Percentiles rank a stretch among this genome's conserved stretches.
Evolutionary conservation across 2,329 filamentous ascomycete genomes (phyloP).

Genomic region (Colletotrichum gigasporum): DNA sequence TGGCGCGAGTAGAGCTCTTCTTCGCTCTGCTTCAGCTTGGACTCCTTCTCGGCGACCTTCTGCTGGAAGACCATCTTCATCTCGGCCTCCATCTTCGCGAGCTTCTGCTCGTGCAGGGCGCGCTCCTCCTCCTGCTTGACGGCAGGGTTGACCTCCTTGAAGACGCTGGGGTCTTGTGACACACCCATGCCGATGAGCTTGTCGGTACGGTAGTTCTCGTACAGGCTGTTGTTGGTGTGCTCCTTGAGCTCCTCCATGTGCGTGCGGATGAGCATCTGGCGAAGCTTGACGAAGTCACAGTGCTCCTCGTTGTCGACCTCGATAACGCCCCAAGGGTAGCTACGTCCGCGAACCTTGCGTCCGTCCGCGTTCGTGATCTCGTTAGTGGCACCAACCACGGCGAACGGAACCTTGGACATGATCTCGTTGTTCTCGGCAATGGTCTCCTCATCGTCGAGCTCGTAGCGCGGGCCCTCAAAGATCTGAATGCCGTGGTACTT

Average conservation of each 20-base stretch:
- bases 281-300: conserved; percentile 99
- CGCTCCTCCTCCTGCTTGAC: conserved; percentile 99
- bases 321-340: conserved; percentile 98
- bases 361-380: conserved; percentile 93
- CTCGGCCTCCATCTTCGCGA: conserved; percentile 99
- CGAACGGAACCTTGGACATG: conserved; percentile 99
- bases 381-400: conserved; percentile 94
- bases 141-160: conserved; percentile 99
- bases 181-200: conserved; percentile 99
- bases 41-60: conserved; percentile 99
- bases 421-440: conserved; percentile 99
- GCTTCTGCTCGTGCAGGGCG: conserved; percentile 97
- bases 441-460: conserved; percentile 98
- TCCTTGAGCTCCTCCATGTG: conserved; percentile 99
- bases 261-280: conserved; percentile 99
- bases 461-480: conserved; percentile 97
- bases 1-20: conserved; percentile 98
- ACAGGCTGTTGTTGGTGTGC: conserved; percentile 98
- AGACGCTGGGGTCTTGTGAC: conserved; percentile 97
- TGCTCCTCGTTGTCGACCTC: conserved; percentile 99
- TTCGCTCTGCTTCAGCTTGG: conserved; percentile 99
- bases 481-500: conserved; percentile 98
- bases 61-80: conserved; percentile 99
- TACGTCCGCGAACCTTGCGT: conserved; percentile 93
- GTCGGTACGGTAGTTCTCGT: conserved; percentile 99